phyloP scores from a whole-genome alignment of 306 rosid genomes.

The Lagenaria siceraria region DNA sequence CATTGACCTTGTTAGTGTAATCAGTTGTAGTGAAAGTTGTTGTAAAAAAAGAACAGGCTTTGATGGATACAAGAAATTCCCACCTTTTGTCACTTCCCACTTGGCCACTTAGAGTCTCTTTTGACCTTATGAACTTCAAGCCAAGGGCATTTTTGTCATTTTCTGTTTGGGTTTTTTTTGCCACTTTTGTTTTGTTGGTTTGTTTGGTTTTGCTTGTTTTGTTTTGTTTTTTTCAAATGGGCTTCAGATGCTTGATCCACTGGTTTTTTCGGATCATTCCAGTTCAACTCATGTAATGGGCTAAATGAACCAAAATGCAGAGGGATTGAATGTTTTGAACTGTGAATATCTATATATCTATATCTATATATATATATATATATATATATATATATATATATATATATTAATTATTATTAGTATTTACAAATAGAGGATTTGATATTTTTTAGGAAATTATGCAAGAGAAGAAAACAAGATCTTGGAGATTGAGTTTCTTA shows the following conservation, averaged over 20 bases:
- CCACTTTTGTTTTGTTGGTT: not conserved
- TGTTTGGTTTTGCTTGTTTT: not conserved
- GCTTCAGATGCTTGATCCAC: not conserved
- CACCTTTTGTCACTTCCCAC: not conserved
- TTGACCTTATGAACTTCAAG: not conserved
- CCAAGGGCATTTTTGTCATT: not conserved
- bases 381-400: no score
- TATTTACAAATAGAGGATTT: no score
- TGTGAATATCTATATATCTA: no score
- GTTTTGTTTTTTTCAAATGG: not conserved
- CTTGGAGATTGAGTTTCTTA: no score
- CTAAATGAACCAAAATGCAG: no score
- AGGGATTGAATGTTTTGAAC: no score
- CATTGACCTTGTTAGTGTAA: not conserved
- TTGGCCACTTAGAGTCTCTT: not conserved
- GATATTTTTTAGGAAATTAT: no score
- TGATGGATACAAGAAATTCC: not conserved
- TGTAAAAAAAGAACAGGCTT: not conserved
- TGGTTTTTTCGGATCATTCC: not conserved
- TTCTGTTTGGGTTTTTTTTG: not conserved
- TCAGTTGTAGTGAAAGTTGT: not conserved
- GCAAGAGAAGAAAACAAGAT: no score
- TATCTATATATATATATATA: no score
- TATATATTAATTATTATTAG: no score
- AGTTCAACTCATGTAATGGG: not conserved